Evolutionary conservation across 177 flowering plant species (phyloP).

Genomic region (Vitis hybrid): DNA sequence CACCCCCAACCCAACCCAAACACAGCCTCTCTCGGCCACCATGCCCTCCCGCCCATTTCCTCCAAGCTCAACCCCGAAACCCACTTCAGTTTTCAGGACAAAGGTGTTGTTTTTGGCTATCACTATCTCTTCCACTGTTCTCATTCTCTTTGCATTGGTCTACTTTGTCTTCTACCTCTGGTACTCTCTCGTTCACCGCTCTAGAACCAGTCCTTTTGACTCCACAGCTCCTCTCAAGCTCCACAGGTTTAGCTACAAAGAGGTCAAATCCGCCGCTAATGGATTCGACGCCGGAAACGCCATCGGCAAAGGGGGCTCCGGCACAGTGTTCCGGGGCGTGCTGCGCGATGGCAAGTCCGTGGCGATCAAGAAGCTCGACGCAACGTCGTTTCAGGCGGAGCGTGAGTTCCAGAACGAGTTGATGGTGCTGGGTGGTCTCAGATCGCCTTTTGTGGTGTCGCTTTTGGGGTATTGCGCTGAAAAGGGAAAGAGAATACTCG

Average conservation of each 20-base stretch:
- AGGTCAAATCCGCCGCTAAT: slow-evolving; percentile 72
- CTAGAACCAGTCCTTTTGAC: slow-evolving; percentile 74
- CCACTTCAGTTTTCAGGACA: slow-evolving; percentile 25
- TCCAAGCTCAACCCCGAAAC: slow-evolving; percentile 22
- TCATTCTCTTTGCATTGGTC: slow-evolving; percentile 49
- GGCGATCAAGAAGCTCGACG: slow-evolving; percentile 73
- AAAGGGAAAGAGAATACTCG: slow-evolving; percentile 53
- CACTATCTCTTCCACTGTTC: slow-evolving; percentile 49
- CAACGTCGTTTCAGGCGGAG: slow-evolving; percentile 49
- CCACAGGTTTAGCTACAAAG: slow-evolving; percentile 67
- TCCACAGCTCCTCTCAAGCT: slow-evolving; percentile 51
- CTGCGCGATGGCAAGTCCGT: slow-evolving; percentile 70
- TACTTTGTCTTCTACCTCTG: slow-evolving; percentile 64
- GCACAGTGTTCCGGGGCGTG: slow-evolving; percentile 73
- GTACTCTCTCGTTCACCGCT: slow-evolving; percentile 43
- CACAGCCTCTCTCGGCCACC: slow-evolving; percentile 4
- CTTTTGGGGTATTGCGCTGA: slow-evolving; percentile 81
- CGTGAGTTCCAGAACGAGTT: slow-evolving; percentile 91
- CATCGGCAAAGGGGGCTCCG: slow-evolving; percentile 90
- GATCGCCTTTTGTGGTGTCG: slow-evolving; percentile 68
- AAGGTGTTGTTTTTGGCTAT: slow-evolving; percentile 55
- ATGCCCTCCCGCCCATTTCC: slow-evolving; percentile 74
- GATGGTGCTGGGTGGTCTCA: slow-evolving; percentile 71
- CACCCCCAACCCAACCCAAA: slow-evolving; percentile 9
- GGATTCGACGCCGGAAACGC: slow-evolving; percentile 50